Evolutionary conservation across 2,329 filamentous ascomycete genomes (phyloP), one percentile per base, ranked within the genome.

Genomic region (Cercospora brassicicola): DNA sequence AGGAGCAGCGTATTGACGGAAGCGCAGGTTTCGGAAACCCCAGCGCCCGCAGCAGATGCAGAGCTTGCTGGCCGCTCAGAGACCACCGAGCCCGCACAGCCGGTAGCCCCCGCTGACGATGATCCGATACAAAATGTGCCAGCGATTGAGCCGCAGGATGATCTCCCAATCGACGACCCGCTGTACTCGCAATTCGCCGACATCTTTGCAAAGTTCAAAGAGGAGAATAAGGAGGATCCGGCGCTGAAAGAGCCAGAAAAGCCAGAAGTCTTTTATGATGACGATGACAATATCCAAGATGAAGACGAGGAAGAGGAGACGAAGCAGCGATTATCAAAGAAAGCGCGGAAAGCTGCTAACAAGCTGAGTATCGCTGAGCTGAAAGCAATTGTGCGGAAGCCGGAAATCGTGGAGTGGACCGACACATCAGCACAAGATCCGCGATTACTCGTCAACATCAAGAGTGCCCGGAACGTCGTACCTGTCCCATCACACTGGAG

Each of bases 391-490:
- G 95, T 97, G 68, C 87, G 86, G 75, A 94, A 94, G 73, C 95
- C 95, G 2, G 95, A 99, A 79, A 88, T 97, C 9, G 94, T 99
- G 5, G 95, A 99, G 76, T 98, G 95, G 95, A 95, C 96, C 64
- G 95, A 99, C 78, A 92, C 92, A 11, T 96, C 93, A 15, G 94
- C 95, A 0, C 89, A 91, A 28, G 94, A 99, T 78, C 95, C 95
- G 13, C 88, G 90, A 65, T 84, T 98, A 53, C 87, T 99, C 10
- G 92, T 98, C 28, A 92, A 96, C 76, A 94, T 99, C 83, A 99
- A 98, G 81, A 91, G 92, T 2, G 92, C 96, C 78, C 89, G 94
- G 73, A 99, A 99, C 78, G 92, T 97, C 28, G 94, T 99, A 0
- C 95, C 95, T 0, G 95, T 99, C 0, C 95, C 95, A 1, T 85